Percentiles rank a stretch among this genome's conserved stretches.
Evolutionary conservation across 2,329 filamentous ascomycete species (phyloP).

Genomic region (Claviceps cyperi): DNA sequence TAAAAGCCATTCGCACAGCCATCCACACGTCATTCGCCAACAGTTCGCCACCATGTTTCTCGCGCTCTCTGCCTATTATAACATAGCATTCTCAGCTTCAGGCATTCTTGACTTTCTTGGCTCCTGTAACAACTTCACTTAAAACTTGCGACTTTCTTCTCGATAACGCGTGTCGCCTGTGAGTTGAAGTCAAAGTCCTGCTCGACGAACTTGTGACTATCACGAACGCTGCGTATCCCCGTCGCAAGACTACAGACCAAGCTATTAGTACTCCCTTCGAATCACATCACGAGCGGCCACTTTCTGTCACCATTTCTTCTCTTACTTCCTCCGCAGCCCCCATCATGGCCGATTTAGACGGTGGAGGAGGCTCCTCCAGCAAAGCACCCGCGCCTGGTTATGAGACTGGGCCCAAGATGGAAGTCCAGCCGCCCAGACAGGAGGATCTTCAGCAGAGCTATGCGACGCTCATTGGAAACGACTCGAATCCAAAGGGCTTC

Average conservation of each 20-base stretch:
- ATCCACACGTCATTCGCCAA: no score
- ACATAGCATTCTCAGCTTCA: no score
- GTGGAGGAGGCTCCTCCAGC: conserved; percentile 15
- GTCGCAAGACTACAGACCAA: not conserved
- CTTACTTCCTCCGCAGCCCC: conserved; percentile 7
- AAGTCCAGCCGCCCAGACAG: conserved; percentile 64
- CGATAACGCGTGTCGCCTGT: no score
- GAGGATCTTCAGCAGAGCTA: conserved; percentile 80
- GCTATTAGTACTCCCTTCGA: not conserved
- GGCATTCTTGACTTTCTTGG: no score
- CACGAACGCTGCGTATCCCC: not conserved
- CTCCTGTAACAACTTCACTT: no score
- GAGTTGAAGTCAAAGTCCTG: no score
- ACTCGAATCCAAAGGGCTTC: conserved; percentile 66
- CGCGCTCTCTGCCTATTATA: no score
- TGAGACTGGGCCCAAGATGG: conserved; percentile 38
- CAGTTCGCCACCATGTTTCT: no score
- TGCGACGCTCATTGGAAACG: conserved; percentile 47
- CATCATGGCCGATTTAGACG: conserved; percentile 13
- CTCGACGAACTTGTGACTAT: no score
- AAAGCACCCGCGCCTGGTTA: conserved; percentile 13
- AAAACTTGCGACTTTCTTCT: no score
- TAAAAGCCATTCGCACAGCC: no score
- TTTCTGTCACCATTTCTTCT: conserved; percentile 6
- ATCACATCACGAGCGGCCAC: not conserved